Evolutionary conservation across 164 flowering plant genomes (phyloP), one percentile per base, ranked within the genome.

Genomic region (Houttuynia cordata): DNA sequence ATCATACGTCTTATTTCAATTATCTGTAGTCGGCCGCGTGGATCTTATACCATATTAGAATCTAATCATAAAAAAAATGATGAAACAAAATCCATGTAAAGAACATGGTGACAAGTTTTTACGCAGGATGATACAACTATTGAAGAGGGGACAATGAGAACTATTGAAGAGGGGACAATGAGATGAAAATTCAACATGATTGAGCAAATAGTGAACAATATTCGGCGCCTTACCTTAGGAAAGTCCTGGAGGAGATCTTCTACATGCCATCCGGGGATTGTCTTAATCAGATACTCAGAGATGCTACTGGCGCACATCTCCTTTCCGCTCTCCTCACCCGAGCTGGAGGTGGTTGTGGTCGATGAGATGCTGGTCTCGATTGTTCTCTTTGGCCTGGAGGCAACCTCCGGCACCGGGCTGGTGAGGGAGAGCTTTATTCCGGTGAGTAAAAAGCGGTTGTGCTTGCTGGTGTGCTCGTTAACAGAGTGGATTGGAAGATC

Each of bases 201-300:
- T 17, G 15, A 12, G 2, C 2, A 17, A 12, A n/a, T n/a, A n/a
- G n/a, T n/a, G n/a, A n/a, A n/a, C n/a, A n/a, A n/a, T n/a, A n/a
- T n/a, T n/a, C n/a, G n/a, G n/a, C n/a, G 20, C 6, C 47, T 13
- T 30, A 7, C 19, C 18, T 47, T 40, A 64, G 79, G 63, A 24
- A 81, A 58, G 7, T 79, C 69, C 68, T 83, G 83, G 55, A 90
- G 83, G 54, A 91, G 66, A 24, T 91, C 98, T 47, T 91, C 98
- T 0, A 91, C 88, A 49, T 79, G 88, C 98, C 98, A 91, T 0
- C 98, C 98, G 0, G 98, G 98, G 13, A 91, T 62, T 70, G 67
- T 85, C 67, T 91, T 85, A 5, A 82, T 85, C 74, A 88, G 66
- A 64, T 91, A 91, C 74, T 91, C 96, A 0, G 98, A 85, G 67